A percentile compares a stretch with the other conserved stretches of the same genome.
These are phyloP conservation scores for Amaranthus cruentus DNA, from an alignment of 148 eudicot genomes.

Conservation along the genomic window DNA sequence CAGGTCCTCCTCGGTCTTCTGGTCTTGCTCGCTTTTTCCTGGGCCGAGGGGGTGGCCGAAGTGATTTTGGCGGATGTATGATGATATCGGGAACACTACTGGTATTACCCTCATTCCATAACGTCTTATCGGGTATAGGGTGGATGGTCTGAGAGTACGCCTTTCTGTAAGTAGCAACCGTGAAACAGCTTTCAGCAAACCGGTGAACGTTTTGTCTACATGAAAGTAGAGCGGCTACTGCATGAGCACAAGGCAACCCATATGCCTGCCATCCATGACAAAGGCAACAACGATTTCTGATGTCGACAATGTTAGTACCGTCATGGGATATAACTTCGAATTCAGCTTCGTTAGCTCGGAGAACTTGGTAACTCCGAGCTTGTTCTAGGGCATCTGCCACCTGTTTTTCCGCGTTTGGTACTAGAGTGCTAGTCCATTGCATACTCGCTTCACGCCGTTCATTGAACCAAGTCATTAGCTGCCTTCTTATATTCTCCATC, in stretches of 20 bases:
- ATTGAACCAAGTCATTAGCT: constrained; percentile 69
- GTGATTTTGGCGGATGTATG: constrained; percentile 55
- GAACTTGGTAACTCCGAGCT: constrained; percentile 52
- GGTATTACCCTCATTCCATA: constrained; percentile 37
- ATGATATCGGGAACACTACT: constrained; percentile 13
- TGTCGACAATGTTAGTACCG: constrained; percentile 54
- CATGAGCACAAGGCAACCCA: constrained; percentile 74
- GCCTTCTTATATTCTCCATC: constrained; percentile 73
- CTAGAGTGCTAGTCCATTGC: constrained; percentile 57
- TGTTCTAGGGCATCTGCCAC: constrained; percentile 55
- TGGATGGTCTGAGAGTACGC: constrained; percentile 67
- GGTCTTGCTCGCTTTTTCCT: constrained; percentile 46
- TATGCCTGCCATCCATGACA: constrained; percentile 69
- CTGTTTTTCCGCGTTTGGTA: constrained; percentile 56
- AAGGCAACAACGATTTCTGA: constrained; percentile 50
- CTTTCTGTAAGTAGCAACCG: constrained; percentile 55
- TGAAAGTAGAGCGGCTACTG: constrained; percentile 66
- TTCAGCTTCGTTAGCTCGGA: constrained; percentile 64
- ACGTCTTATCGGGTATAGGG: constrained; percentile 54
- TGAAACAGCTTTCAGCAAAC: constrained; percentile 66
- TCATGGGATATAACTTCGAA: constrained; percentile 65
- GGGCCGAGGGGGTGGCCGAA: constrained; percentile 41
- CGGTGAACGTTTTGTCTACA: constrained; percentile 70
- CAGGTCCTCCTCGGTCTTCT: constrained; percentile 35
- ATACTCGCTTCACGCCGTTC: constrained; percentile 61